Conservation (phyloP, 2,329 filamentous ascomycete species). For the Phoma herbarum region DNA sequence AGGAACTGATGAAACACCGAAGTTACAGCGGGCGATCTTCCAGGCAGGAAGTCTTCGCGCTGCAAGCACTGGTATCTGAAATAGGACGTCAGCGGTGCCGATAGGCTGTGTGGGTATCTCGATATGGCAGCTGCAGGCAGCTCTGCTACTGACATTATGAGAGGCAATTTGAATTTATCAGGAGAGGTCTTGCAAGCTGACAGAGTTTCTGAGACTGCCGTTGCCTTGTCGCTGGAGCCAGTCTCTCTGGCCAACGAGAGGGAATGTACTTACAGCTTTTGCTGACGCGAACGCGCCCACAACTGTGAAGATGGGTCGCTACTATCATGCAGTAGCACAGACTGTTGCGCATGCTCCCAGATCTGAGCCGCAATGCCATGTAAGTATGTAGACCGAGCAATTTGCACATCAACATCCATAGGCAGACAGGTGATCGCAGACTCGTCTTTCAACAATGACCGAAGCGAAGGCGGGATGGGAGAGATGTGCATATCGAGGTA, state of each 20-base stretch:
- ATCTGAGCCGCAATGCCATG: background rate
- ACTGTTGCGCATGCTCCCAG: background rate
- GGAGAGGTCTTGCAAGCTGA: background rate
- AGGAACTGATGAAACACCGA: slow-evolving; percentile 59
- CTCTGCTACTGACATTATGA: no score
- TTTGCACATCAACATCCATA: background rate
- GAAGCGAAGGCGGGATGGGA: background rate
- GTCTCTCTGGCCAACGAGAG: background rate
- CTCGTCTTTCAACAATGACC: background rate
- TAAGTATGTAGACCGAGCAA: background rate
- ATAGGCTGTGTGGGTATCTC: background rate
- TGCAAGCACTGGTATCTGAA: slow-evolving; percentile 57
- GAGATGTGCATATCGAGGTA: background rate
- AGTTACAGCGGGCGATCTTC: slow-evolving; percentile 17
- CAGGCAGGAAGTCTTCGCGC: slow-evolving; percentile 55
- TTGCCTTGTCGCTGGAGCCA: no score
- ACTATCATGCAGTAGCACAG: background rate
- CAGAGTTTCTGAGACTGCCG: no score
- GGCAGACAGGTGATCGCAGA: background rate
- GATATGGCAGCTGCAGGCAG: background rate
- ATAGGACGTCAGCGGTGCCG: slow-evolving; percentile 56
- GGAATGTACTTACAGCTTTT: background rate
- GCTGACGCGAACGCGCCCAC: background rate
- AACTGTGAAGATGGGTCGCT: background rate
- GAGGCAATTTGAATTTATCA: background rate